phyloP scores from a whole-genome alignment of 495 filamentous ascomycete species.

The Aspergillus egyptiacus region DNA sequence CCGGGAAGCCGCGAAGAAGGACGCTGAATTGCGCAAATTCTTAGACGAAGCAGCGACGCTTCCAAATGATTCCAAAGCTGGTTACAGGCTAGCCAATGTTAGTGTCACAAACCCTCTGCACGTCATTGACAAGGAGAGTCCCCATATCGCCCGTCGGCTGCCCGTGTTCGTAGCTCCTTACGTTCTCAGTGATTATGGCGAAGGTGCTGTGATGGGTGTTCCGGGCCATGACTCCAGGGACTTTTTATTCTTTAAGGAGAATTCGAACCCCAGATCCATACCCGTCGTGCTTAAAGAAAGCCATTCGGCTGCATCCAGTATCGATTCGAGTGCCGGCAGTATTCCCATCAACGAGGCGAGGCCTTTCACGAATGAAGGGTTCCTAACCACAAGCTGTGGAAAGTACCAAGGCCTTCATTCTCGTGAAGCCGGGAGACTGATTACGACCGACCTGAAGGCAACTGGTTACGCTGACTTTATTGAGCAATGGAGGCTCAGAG shows the following conservation, averaged over 20 bases:
- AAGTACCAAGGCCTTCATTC: constrained; percentile 52
- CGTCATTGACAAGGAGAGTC: constrained; percentile 45
- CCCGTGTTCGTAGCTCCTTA: constrained; percentile 81
- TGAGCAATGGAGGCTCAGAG: constrained; percentile 70
- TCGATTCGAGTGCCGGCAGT: constrained; percentile 32
- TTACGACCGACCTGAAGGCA: constrained; percentile 50
- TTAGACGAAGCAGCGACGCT: constrained; percentile 55
- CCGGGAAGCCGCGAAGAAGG: constrained; percentile 48
- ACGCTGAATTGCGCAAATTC: constrained; percentile 58
- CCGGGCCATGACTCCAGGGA: constrained; percentile 78
- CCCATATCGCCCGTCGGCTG: constrained; percentile 47
- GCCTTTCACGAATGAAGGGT: constrained; percentile 42
- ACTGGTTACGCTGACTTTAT: constrained; percentile 49
- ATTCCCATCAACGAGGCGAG: constrained; percentile 34
- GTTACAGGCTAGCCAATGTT: constrained; percentile 57
- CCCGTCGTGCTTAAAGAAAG: constrained; percentile 42
- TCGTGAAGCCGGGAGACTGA: constrained; percentile 52
- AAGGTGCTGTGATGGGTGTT: constrained; percentile 87
- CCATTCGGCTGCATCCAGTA: constrained; percentile 3
- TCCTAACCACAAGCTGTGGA: constrained; percentile 38
- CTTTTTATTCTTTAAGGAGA: constrained; percentile 70
- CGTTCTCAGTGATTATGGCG: constrained; percentile 82
- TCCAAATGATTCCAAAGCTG: constrained; percentile 66
- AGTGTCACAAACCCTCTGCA: constrained; percentile 60
- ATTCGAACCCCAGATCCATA: constrained; percentile 48